Conservation (phyloP, 495 filamentous ascomycete species). For the Amorphotheca resinae region DNA sequence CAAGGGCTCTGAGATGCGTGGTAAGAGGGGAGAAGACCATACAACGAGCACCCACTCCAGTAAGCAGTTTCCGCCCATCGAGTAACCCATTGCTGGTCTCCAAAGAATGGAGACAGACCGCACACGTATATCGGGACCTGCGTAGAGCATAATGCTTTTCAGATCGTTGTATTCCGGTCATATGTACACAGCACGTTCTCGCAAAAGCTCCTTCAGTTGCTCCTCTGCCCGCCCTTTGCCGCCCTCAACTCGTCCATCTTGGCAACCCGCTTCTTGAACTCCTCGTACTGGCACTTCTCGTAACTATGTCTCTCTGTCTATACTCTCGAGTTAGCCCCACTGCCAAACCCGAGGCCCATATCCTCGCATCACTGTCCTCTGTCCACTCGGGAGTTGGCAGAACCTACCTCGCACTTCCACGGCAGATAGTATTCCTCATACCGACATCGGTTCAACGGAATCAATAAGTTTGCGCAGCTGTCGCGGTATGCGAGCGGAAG, state of each 20-base stretch:
- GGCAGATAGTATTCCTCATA: conserved; percentile 85
- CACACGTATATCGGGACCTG: too few relatives aligned
- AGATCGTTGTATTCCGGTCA: conserved; percentile 5
- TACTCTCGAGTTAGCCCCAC: conserved; percentile 2
- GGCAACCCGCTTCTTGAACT: conserved; percentile 95
- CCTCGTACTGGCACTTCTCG: conserved; percentile 97
- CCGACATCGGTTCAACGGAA: conserved; percentile 91
- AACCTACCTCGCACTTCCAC: conserved; percentile 91
- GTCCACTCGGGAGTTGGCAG: too few relatives aligned
- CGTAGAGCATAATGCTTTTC: too few relatives aligned
- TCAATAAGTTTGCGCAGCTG: conserved; percentile 84
- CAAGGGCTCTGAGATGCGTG: too few relatives aligned
- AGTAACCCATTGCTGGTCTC: too few relatives aligned
- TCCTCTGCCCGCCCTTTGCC: conserved; percentile 74
- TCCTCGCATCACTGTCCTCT: too few relatives aligned
- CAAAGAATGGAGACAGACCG: too few relatives aligned
- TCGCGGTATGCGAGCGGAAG: conserved; percentile 87
- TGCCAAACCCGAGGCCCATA: too few relatives aligned
- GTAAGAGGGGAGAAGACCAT: too few relatives aligned
- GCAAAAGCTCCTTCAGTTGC: conserved; percentile 44
- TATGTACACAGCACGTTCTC: conserved; percentile 10
- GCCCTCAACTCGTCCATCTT: conserved; percentile 96
- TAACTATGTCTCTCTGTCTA: conserved; percentile 93
- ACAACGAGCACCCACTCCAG: too few relatives aligned
- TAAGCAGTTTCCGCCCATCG: too few relatives aligned